These are phyloP conservation scores for Phoma sp. DNA, from an alignment of 2,329 filamentous ascomycete genomes.

Conservation along the genomic window DNA sequence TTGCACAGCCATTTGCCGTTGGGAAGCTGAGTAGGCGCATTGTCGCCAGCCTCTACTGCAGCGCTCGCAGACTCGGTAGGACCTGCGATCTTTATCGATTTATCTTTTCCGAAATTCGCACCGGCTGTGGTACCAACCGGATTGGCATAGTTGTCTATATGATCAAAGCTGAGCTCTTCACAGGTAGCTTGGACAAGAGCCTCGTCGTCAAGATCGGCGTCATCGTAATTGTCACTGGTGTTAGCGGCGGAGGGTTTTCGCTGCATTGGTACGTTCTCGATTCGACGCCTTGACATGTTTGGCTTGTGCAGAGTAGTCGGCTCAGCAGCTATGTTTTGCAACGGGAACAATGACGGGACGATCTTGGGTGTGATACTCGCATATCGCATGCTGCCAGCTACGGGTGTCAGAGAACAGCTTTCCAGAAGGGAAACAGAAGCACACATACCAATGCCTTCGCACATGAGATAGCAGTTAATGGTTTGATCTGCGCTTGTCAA, in stretches of 20 bases:
- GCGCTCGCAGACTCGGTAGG: constrained; percentile 3
- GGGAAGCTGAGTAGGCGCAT: constrained; percentile 59
- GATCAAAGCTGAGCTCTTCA: constrained; percentile 51
- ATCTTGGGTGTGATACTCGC: constrained; percentile 61
- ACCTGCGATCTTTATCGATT: constrained; percentile 12
- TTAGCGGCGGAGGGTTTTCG: constrained; percentile 20
- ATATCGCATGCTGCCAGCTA: constrained; percentile 63
- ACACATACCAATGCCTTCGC: constrained; percentile 75
- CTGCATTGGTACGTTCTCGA: constrained; percentile 18
- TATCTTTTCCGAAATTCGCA: constrained; percentile 30
- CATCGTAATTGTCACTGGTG: constrained; percentile 58
- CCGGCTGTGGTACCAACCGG: constrained; percentile 22
- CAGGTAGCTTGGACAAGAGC: constrained; percentile 56
- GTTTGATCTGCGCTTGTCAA: constrained; percentile 61
- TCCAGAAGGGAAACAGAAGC: fast-evolving
- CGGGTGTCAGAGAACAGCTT: constrained; percentile 13
- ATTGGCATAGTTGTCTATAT: constrained; percentile 59
- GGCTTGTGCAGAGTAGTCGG: constrained; percentile 22
- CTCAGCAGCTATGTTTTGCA: constrained; percentile 17
- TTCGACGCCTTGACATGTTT: constrained; percentile 42
- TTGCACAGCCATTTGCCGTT: constrained; percentile 80
- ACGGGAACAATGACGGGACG: constrained; percentile 53
- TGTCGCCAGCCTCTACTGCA: constrained; percentile 13
- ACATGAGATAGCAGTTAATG: constrained; percentile 75
- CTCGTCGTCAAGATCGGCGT: constrained; percentile 59